A percentile compares a stretch with the other conserved stretches of the same genome.
Evolutionary conservation across 768 basidiomycete genomes (phyloP).

Genomic region (Jaapia argillacea): DNA sequence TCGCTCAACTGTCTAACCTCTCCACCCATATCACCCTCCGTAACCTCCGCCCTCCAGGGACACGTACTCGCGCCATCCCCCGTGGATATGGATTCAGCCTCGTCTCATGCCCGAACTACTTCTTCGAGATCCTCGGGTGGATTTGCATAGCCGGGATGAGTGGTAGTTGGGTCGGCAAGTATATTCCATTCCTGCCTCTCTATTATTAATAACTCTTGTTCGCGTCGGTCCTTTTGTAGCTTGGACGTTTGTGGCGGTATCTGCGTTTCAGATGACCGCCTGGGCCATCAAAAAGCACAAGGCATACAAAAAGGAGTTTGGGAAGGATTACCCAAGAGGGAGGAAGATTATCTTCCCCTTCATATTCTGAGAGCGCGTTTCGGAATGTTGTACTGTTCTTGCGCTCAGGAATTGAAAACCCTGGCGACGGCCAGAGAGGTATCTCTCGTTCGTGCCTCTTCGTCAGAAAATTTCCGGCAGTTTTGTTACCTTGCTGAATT

Average conservation of each 20-base stretch:
- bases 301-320: conserved; percentile 90
- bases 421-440: too few relatives aligned
- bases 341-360: conserved; percentile 80
- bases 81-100: conserved; percentile 84
- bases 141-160: conserved; percentile 64
- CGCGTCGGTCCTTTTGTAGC: conserved; percentile 26
- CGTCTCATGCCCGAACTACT: conserved; percentile 91
- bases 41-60: conserved; percentile 71
- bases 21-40: conserved; percentile 76
- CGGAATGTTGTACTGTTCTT: too few relatives aligned
- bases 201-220: not conserved
- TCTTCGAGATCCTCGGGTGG: conserved; percentile 84
- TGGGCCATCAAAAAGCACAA: conserved; percentile 93
- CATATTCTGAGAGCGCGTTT: conserved; percentile 41
- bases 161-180: conserved; percentile 61
- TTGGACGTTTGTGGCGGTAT: conserved; percentile 53
- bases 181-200: not conserved
- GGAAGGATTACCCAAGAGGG: conserved; percentile 64
- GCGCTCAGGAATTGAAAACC: too few relatives aligned
- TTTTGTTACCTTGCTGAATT: too few relatives aligned
- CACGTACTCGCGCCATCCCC: conserved; percentile 76
- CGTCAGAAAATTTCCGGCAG: too few relatives aligned
- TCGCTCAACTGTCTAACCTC: conserved; percentile 78
- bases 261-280: conserved; percentile 56
- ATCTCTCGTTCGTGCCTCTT: too few relatives aligned